Conservation (phyloP, 2,329 filamentous ascomycete genomes). For the Aspergillus eucalypticola region DNA sequence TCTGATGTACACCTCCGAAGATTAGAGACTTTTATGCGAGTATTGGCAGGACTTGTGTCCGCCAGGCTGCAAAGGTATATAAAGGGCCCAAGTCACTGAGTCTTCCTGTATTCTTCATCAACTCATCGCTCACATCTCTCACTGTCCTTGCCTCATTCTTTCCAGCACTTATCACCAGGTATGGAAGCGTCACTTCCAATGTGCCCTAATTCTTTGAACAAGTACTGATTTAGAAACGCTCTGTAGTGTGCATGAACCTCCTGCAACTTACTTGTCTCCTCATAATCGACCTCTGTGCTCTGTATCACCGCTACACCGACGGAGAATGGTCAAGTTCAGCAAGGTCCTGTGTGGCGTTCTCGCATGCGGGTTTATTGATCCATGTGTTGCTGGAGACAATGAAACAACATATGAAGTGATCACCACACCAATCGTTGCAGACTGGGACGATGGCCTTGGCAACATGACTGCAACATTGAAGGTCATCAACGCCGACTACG, state of each 20-base stretch:
- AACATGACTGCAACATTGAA: background rate
- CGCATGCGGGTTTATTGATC: background rate
- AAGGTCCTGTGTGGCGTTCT: constrained; percentile 1
- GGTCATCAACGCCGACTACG: constrained; percentile 1
- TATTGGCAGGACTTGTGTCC: too few relatives aligned
- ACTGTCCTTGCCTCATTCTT: too few relatives aligned
- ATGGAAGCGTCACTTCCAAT: too few relatives aligned
- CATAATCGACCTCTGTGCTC: constrained; percentile 5
- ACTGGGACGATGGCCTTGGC: background rate
- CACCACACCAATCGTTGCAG: background rate
- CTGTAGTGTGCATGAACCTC: background rate
- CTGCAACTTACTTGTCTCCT: background rate
- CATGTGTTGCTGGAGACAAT: background rate
- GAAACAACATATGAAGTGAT: background rate
- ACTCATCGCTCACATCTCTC: too few relatives aligned
- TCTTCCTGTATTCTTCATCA: too few relatives aligned
- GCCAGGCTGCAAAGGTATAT: too few relatives aligned
- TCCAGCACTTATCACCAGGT: too few relatives aligned
- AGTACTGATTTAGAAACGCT: too few relatives aligned
- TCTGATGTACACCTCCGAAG: too few relatives aligned
- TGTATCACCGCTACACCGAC: background rate
- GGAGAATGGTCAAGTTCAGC: background rate
- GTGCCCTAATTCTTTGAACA: too few relatives aligned
- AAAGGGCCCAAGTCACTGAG: too few relatives aligned
- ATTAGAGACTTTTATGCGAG: too few relatives aligned